These are phyloP conservation scores for Botryotinia globosa DNA, from an alignment of 2,329 filamentous ascomycete species.

Conservation along the genomic window DNA sequence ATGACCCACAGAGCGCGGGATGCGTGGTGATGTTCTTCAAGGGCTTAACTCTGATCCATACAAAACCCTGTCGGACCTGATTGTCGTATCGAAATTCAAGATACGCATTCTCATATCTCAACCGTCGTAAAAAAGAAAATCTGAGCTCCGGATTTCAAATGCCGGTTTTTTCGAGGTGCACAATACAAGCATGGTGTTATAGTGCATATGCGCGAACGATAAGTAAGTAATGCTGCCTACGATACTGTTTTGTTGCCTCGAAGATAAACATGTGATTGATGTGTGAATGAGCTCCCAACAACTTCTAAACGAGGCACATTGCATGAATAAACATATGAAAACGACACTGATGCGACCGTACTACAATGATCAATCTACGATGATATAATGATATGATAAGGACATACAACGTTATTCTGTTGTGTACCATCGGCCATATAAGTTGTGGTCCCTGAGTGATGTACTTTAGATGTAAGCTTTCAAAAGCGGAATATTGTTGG, in stretches of 20 bases:
- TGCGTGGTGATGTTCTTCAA: not conserved
- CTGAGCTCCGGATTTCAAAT: not conserved
- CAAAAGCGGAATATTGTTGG: conserved; percentile 14
- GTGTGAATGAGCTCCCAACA: conserved; percentile 11
- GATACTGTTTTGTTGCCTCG: not conserved
- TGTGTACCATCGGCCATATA: not conserved
- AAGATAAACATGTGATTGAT: conserved; percentile 6
- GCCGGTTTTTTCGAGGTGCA: not conserved
- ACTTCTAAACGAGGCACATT: conserved; percentile 1
- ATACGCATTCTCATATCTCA: not conserved
- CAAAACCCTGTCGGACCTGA: not conserved
- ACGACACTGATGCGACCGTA: not conserved
- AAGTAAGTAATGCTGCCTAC: not conserved
- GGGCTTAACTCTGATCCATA: not conserved
- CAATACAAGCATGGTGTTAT: not conserved
- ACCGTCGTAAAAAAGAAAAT: not conserved
- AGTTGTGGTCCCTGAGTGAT: not conserved
- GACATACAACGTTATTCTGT: not conserved
- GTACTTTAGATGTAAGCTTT: conserved; percentile 8
- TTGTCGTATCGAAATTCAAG: not conserved
- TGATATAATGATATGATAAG: conserved; percentile 3
- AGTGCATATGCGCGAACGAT: not conserved
- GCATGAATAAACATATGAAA: not conserved
- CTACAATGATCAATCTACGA: conserved; percentile 4
- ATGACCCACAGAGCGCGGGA: not conserved